Evolutionary conservation across 805 yeast species (phyloP).

Genomic region (Saccharomycopsis sp.): DNA sequence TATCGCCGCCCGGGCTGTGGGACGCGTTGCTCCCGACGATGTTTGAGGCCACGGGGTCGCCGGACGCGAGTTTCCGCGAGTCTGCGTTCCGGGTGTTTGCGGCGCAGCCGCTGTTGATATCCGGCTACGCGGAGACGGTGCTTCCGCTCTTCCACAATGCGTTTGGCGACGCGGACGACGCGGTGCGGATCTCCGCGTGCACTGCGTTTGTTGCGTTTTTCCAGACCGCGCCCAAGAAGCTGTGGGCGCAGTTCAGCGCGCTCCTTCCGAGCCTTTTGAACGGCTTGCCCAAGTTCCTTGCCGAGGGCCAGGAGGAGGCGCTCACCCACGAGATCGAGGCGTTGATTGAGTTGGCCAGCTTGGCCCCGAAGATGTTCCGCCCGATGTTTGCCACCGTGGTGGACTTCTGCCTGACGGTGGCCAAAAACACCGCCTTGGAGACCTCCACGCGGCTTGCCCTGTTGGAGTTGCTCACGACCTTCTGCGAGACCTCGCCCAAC

Average conservation of each 20-base stretch:
- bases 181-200: constrained; percentile 85
- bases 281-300: constrained; percentile 78
- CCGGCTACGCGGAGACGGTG: constrained; percentile 45
- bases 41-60: constrained; percentile 49
- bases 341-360: constrained; percentile 80
- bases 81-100: constrained; percentile 86
- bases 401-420: constrained; percentile 76
- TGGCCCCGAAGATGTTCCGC: constrained; percentile 91
- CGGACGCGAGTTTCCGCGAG: constrained; percentile 69
- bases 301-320: constrained; percentile 71
- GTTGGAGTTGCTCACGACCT: constrained; percentile 80
- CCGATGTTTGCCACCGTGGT: constrained; percentile 87
- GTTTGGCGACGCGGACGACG: constrained; percentile 71
- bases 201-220: constrained; percentile 90
- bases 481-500: constrained; percentile 86
- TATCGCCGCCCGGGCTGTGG: constrained; percentile 54
- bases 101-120: constrained; percentile 70
- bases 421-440: constrained; percentile 75
- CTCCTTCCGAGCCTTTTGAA: constrained; percentile 78
- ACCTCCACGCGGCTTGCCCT: constrained; percentile 77
- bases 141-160: constrained; percentile 73
- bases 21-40: constrained; percentile 69
- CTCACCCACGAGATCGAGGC: constrained; percentile 84
- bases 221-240: constrained; percentile 66
- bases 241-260: constrained; percentile 72